A percentile compares a stretch with the other conserved stretches of the same genome.
phyloP scores from a whole-genome alignment of 768 basidiomycete species.

The Lyophyllum decastes region DNA sequence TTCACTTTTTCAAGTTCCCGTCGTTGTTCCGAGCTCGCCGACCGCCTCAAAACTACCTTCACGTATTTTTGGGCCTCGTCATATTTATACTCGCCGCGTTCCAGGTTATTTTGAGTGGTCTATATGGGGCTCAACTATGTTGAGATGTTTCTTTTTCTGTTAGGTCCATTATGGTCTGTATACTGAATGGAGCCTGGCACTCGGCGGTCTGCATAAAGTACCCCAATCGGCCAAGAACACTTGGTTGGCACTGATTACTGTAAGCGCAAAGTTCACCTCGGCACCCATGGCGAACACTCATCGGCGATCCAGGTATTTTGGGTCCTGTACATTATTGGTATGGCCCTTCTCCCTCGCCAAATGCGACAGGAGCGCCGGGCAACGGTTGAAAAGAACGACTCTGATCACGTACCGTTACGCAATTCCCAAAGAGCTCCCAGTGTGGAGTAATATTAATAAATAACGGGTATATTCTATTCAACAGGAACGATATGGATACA shows the following conservation, averaged over 20 bases:
- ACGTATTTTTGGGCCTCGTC: conserved; percentile 52
- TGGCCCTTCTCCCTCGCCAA: conserved; percentile 48
- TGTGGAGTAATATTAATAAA: neutral
- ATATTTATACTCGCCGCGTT: conserved; percentile 57
- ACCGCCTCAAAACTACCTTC: conserved; percentile 55
- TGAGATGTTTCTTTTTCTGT: neutral
- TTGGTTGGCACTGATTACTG: conserved; percentile 47
- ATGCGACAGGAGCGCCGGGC: conserved; percentile 36
- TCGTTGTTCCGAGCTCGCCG: conserved; percentile 37
- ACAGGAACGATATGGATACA: conserved; percentile 21
- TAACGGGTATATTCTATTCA: conserved; percentile 7
- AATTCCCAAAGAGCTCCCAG: neutral
- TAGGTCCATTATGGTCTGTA: conserved; percentile 53
- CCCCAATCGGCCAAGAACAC: conserved; percentile 41
- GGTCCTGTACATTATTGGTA: conserved; percentile 42
- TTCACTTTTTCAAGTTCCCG: conserved; percentile 54
- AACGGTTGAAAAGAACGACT: conserved; percentile 20
- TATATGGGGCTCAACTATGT: neutral
- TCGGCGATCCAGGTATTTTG: conserved; percentile 43
- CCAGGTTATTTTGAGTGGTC: conserved; percentile 34
- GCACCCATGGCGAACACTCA: too few relatives aligned
- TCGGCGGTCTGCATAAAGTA: conserved; percentile 36
- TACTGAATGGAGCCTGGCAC: conserved; percentile 40
- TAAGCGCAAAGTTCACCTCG: too few relatives aligned
- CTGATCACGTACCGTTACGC: conserved; percentile 9